Conservation (phyloP, 345 rosid species). For the Corchorus capsularis region DNA sequence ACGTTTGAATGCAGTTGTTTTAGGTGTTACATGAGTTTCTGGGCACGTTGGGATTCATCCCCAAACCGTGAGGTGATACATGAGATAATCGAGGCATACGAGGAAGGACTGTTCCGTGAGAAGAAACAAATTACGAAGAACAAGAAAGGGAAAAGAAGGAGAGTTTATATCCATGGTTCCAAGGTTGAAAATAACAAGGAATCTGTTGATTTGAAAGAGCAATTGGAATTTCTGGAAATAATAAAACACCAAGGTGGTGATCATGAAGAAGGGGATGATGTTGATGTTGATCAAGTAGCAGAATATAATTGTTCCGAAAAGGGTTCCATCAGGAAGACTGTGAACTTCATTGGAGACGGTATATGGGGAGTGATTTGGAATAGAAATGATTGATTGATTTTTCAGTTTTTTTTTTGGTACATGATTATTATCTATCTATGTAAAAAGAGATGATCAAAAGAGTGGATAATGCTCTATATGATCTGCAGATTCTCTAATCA, state of each 20-base stretch:
- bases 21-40: constrained; percentile 69
- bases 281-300: background rate
- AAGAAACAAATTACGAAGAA: constrained; percentile 34
- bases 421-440: constrained; percentile 59
- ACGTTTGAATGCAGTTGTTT: constrained; percentile 66
- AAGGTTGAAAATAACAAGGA: background rate
- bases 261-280: constrained; percentile 4
- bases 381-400: background rate
- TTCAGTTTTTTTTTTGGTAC: background rate
- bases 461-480: background rate
- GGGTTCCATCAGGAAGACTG: constrained; percentile 37
- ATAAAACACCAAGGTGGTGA: background rate
- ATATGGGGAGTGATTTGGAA: constrained; percentile 29
- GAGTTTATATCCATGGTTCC: background rate
- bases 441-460: background rate
- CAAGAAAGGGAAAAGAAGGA: constrained; percentile 38
- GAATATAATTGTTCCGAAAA: constrained; percentile 23
- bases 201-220: constrained; percentile 2
- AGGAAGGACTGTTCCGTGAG: constrained; percentile 42
- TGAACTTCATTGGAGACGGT: constrained; percentile 36
- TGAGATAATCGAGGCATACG: constrained; percentile 70
- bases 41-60: constrained; percentile 81
- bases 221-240: constrained; percentile 3
- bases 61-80: constrained; percentile 77
- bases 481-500: background rate